Evolutionary conservation across 257 asterid species (phyloP).

Genomic region (Ajuga chamaepitys): DNA sequence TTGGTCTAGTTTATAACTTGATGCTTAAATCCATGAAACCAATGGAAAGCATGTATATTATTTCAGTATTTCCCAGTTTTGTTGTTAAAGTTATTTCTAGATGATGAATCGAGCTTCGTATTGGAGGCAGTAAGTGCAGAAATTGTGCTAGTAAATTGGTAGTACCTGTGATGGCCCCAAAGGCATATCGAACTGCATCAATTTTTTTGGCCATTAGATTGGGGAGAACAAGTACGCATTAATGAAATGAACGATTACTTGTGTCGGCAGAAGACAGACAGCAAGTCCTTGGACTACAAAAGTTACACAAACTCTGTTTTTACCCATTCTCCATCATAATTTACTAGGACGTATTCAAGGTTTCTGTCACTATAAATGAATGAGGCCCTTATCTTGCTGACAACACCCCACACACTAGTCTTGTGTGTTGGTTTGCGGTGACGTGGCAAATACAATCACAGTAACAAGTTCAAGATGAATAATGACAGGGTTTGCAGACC

Average conservation of each 20-base stretch:
- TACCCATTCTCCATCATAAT: neutral
- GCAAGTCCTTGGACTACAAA: neutral
- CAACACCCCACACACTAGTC: no score
- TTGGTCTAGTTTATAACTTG: no score
- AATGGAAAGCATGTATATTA: no score
- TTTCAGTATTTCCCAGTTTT: no score
- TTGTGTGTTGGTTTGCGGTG: no score
- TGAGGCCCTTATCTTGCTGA: constrained; percentile 6
- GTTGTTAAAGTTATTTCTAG: no score
- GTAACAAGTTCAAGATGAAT: no score
- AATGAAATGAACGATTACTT: constrained; percentile 4
- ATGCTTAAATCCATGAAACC: no score
- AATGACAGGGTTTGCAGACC: no score
- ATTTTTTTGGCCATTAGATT: neutral
- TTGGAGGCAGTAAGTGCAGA: neutral
- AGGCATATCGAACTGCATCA: neutral
- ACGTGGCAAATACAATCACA: no score
- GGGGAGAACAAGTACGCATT: neutral
- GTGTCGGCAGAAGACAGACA: constrained; percentile 1
- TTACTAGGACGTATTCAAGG: neutral
- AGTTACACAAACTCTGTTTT: neutral
- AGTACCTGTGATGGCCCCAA: neutral
- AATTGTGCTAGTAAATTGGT: neutral
- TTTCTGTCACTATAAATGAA: neutral
- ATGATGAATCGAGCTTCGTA: neutral